These are phyloP conservation scores for Lasiosphaeria hispida DNA, from an alignment of 495 filamentous ascomycete species.

Conservation along the genomic window DNA sequence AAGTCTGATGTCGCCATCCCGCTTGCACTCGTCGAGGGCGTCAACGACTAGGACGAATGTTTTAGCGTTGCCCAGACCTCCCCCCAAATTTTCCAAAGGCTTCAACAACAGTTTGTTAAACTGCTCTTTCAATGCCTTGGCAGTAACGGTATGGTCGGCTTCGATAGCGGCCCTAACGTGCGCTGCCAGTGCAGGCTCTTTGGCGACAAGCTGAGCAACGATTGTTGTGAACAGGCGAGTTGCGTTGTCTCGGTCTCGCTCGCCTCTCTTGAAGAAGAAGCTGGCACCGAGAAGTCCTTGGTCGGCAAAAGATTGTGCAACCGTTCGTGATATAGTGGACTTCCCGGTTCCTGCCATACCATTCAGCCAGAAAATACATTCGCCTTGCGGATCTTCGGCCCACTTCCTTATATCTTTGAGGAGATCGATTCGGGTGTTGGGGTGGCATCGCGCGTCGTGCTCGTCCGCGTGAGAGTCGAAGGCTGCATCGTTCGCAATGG, in stretches of 20 bases:
- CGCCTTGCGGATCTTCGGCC: neutral
- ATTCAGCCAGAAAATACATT: constrained; percentile 24
- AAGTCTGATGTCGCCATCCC: constrained; percentile 33
- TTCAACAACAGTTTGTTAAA: constrained; percentile 44
- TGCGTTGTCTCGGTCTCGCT: constrained; percentile 36
- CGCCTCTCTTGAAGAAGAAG: constrained; percentile 50
- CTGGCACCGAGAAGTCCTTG: constrained; percentile 31
- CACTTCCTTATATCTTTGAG: constrained; percentile 20
- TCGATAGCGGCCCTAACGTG: constrained; percentile 9
- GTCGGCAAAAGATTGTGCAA: constrained; percentile 25
- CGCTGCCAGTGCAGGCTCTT: constrained; percentile 17
- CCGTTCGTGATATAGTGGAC: constrained; percentile 43
- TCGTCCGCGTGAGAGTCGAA: constrained; percentile 29
- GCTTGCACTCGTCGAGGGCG: constrained; percentile 50
- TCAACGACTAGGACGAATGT: constrained; percentile 46
- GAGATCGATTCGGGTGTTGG: constrained; percentile 28
- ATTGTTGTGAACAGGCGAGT: constrained; percentile 43
- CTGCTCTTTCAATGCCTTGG: constrained; percentile 40
- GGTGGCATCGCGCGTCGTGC: constrained; percentile 25
- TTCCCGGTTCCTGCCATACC: constrained; percentile 50
- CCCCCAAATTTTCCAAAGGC: constrained; percentile 24
- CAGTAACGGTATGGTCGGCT: neutral
- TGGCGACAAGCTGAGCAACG: constrained; percentile 33
- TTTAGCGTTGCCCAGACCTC: neutral
- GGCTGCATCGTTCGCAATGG: constrained; percentile 19